Percentiles rank a stretch among this genome's conserved stretches.
phyloP scores from a whole-genome alignment of 2,329 filamentous ascomycete genomes.

The Ophiostoma australiae region DNA sequence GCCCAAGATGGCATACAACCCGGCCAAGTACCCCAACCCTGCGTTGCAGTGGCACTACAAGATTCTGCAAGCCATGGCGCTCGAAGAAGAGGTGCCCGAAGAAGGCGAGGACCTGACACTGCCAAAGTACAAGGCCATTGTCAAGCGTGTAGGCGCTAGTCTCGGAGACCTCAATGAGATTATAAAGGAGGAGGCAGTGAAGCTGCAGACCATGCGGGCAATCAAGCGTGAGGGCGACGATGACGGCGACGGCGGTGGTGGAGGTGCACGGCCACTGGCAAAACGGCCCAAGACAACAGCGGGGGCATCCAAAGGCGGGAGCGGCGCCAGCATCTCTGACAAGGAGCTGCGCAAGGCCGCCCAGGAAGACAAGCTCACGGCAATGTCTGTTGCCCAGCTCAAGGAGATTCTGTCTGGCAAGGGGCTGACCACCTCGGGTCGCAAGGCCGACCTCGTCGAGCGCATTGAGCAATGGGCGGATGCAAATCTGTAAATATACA shows the following conservation, averaged over 20 bases:
- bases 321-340: conserved; percentile 1
- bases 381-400: conserved; percentile 52
- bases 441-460: conserved; percentile 53
- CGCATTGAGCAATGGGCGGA: conserved; percentile 55
- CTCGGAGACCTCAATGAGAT: conserved; percentile 70
- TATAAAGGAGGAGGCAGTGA: conserved; percentile 53
- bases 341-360: conserved; percentile 45
- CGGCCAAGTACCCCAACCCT: conserved; percentile 83
- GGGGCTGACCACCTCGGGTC: conserved; percentile 46
- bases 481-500: conserved; percentile 35
- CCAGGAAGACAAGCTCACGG: conserved; percentile 45
- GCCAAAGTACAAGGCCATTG: conserved; percentile 80
- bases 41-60: conserved; percentile 95
- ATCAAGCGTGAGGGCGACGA: conserved; percentile 51
- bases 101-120: conserved; percentile 69
- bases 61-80: conserved; percentile 82
- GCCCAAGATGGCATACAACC: conserved; percentile 79
- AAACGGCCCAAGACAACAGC: conserved; percentile 51
- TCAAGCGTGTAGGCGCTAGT: conserved; percentile 78
- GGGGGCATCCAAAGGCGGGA: conserved; percentile 34
- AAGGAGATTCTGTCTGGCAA: conserved; percentile 46
- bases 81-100: conserved; percentile 85
- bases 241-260: conserved; percentile 35
- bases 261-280: conserved; percentile 33
- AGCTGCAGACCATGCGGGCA: conserved; percentile 38